Evolutionary conservation across 2,329 filamentous ascomycete genomes (phyloP).

Genomic region (Phyllosticta citribraziliensis): DNA sequence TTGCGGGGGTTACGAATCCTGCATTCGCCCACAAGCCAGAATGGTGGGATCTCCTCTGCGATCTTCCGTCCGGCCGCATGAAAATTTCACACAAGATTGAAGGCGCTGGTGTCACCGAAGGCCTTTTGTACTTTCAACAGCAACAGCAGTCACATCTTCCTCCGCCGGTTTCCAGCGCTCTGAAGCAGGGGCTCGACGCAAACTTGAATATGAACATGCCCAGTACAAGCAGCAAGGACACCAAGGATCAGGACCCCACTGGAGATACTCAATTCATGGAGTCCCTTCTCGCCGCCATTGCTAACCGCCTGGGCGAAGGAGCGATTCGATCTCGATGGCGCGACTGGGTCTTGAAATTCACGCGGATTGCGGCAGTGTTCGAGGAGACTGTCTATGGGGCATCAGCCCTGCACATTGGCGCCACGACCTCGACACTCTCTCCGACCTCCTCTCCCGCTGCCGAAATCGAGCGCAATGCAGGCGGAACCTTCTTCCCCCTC

Average conservation of each 20-base stretch:
- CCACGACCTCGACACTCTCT: conserved; percentile 43
- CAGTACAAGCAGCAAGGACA: conserved; percentile 23
- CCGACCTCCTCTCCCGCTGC: conserved; percentile 2
- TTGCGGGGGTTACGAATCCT: conserved; percentile 94
- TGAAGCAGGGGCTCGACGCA: conserved; percentile 23
- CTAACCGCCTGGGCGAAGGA: conserved; percentile 72
- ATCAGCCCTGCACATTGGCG: conserved; percentile 76
- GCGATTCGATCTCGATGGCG: conserved; percentile 89
- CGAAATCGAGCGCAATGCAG: not conserved
- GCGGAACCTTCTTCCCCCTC: conserved; percentile 1
- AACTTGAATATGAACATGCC: conserved; percentile 21
- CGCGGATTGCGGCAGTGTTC: conserved; percentile 82
- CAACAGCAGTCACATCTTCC: conserved; percentile 43
- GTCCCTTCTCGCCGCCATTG: conserved; percentile 73
- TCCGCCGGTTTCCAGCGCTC: conserved; percentile 1
- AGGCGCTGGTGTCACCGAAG: conserved; percentile 69
- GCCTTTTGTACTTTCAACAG: conserved; percentile 77
- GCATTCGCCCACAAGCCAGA: conserved; percentile 90
- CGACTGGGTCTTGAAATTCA: conserved; percentile 90
- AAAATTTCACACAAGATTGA: conserved; percentile 91
- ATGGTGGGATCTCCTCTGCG: conserved; percentile 97
- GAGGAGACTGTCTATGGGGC: conserved; percentile 94
- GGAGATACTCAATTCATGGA: conserved; percentile 86
- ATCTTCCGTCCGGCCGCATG: conserved; percentile 82
- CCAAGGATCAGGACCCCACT: conserved; percentile 54